phyloP scores from a whole-genome alignment of 176 grass and related monocot species.

The Cocos nucifera region DNA sequence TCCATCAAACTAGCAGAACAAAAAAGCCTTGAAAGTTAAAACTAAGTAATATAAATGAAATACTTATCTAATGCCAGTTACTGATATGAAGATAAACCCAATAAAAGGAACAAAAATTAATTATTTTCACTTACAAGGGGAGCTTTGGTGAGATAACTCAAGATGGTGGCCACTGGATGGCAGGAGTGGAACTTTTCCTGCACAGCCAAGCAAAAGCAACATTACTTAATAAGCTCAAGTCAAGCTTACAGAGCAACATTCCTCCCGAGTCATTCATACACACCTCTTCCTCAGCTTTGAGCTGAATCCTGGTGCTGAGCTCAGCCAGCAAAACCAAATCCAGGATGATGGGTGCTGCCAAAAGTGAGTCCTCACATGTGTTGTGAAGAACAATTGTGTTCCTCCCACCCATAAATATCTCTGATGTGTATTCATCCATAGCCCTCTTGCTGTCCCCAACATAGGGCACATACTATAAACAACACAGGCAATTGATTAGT shows the following conservation, averaged over 20 bases:
- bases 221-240: too few relatives aligned
- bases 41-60: too few relatives aligned
- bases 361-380: slow-evolving; percentile 93
- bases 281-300: slow-evolving; percentile 84
- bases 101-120: too few relatives aligned
- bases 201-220: slow-evolving; percentile 3
- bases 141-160: slow-evolving; percentile 97
- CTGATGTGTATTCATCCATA: slow-evolving; percentile 97
- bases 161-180: slow-evolving; percentile 89
- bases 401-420: slow-evolving; percentile 97
- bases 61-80: too few relatives aligned
- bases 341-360: slow-evolving; percentile 85
- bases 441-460: slow-evolving; percentile 96
- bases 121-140: slow-evolving; percentile 54
- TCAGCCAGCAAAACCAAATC: slow-evolving; percentile 95
- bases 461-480: slow-evolving; percentile 78
- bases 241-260: neutral
- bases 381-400: slow-evolving; percentile 94
- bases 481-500: neutral
- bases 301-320: slow-evolving; percentile 89
- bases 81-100: too few relatives aligned
- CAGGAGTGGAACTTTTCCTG: slow-evolving; percentile 97
- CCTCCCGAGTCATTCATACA: slow-evolving; percentile 1
- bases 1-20: too few relatives aligned
- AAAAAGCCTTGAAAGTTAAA: too few relatives aligned